phyloP scores from a whole-genome alignment of 805 yeast species.

The Clavispora fructus region DNA sequence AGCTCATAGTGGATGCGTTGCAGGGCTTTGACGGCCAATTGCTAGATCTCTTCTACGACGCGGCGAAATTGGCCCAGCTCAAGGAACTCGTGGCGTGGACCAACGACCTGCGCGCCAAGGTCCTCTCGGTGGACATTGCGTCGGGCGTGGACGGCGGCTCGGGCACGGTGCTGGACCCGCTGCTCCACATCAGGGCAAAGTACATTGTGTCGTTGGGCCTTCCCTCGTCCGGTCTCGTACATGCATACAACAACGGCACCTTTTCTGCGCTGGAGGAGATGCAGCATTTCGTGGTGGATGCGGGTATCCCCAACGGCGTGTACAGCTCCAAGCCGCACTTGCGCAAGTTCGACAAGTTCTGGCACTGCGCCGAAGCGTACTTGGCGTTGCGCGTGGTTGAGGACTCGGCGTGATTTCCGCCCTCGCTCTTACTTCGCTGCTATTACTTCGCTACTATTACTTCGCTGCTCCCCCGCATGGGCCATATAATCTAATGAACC shows the following conservation, averaged over 20 bases:
- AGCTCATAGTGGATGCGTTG: slow-evolving; percentile 74
- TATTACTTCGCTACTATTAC: too few relatives aligned
- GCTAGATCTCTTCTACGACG: slow-evolving; percentile 45
- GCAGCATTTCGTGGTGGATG: slow-evolving; percentile 58
- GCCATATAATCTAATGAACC: too few relatives aligned
- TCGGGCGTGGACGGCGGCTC: slow-evolving; percentile 82
- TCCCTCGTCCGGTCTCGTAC: slow-evolving; percentile 59
- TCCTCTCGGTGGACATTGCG: slow-evolving; percentile 72
- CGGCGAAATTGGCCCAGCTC: slow-evolving; percentile 34
- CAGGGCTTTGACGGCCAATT: slow-evolving; percentile 77
- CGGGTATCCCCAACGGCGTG: slow-evolving; percentile 62
- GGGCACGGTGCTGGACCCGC: slow-evolving; percentile 42
- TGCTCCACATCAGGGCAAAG: slow-evolving; percentile 39
- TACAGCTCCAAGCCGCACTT: slow-evolving; percentile 37
- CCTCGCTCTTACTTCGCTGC: too few relatives aligned
- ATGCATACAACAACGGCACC: slow-evolving; percentile 54
- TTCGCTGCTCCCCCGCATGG: too few relatives aligned
- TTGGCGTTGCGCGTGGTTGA: slow-evolving; percentile 3
- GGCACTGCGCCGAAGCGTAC: slow-evolving; percentile 34
- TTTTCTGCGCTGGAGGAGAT: slow-evolving; percentile 36
- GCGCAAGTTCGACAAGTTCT: slow-evolving; percentile 41
- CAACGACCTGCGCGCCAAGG: slow-evolving; percentile 42
- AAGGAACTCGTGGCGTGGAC: slow-evolving; percentile 60
- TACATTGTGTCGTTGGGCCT: slow-evolving; percentile 69
- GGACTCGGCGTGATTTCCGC: neutral